Percentiles rank a stretch among this genome's conserved stretches.
Evolutionary conservation across 345 rosid species (phyloP).

Genomic region (Gossypium turneri): DNA sequence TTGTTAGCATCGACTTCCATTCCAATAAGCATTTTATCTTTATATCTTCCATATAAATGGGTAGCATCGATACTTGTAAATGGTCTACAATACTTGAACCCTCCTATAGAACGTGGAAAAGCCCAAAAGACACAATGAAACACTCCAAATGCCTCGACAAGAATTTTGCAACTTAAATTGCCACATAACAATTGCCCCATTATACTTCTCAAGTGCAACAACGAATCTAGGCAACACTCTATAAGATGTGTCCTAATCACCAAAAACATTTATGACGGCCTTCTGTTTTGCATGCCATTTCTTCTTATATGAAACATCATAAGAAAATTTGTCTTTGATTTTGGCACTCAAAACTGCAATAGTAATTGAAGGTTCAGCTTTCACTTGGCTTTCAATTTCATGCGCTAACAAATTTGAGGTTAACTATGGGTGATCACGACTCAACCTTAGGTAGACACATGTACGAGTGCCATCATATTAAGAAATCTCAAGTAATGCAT

Average conservation of each 20-base stretch:
- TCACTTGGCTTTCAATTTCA: conserved; percentile 1
- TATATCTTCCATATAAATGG: conserved; percentile 2
- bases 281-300: too few relatives aligned
- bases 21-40: conserved; percentile 5
- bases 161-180: neutral
- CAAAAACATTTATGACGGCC: neutral
- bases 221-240: neutral
- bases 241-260: conserved; percentile 2
- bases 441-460: neutral
- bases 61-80: neutral
- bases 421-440: neutral
- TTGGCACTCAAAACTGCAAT: too few relatives aligned
- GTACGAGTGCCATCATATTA: neutral
- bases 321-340: too few relatives aligned
- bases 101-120: neutral
- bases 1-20: neutral
- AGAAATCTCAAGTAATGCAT: neutral
- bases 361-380: too few relatives aligned
- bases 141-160: neutral
- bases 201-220: neutral
- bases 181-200: neutral
- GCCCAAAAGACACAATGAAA: conserved; percentile 4
- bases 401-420: neutral
- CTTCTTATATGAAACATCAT: too few relatives aligned
- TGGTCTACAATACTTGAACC: neutral